phyloP scores from a whole-genome alignment of 176 grass and related monocot genomes.

The Echinochloa phyllopogon region DNA sequence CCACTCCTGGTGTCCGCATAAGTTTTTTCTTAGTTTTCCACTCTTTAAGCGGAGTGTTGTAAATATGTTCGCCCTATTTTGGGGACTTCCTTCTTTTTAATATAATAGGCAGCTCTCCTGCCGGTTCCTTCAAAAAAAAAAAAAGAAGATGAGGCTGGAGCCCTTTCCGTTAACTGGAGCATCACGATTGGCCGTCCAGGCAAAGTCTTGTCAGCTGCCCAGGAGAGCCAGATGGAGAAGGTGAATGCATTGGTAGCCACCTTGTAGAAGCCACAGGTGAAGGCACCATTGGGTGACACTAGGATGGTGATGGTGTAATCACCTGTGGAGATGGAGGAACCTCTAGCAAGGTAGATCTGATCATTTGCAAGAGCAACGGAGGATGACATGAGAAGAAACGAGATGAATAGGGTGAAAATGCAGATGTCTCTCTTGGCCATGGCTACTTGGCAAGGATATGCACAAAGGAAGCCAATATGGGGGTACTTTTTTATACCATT shows the following conservation, averaged over 20 bases:
- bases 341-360: slow-evolving; percentile 30
- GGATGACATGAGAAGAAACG: slow-evolving; percentile 26
- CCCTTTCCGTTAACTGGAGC: slow-evolving; percentile 58
- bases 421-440: neutral
- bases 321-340: slow-evolving; percentile 20
- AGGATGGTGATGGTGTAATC: slow-evolving; percentile 37
- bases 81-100: too few species aligned
- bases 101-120: too few species aligned
- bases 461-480: neutral
- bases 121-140: too few species aligned
- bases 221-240: too few species aligned
- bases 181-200: slow-evolving; percentile 67
- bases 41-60: too few species aligned
- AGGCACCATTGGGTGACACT: slow-evolving; percentile 46
- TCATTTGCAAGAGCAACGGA: neutral
- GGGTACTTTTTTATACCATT: neutral
- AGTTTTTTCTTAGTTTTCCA: too few species aligned
- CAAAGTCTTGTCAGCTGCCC: too few species aligned
- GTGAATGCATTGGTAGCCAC: slow-evolving; percentile 60
- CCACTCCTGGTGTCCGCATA: too few species aligned
- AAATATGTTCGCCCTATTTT: too few species aligned
- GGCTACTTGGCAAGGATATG: slow-evolving; percentile 15
- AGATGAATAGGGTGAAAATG: neutral
- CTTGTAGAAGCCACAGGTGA: slow-evolving; percentile 69
- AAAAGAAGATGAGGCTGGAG: slow-evolving; percentile 44